Conservation (phyloP, 1,284 basidiomycete species). For the Ceratobasidium sp. region DNA sequence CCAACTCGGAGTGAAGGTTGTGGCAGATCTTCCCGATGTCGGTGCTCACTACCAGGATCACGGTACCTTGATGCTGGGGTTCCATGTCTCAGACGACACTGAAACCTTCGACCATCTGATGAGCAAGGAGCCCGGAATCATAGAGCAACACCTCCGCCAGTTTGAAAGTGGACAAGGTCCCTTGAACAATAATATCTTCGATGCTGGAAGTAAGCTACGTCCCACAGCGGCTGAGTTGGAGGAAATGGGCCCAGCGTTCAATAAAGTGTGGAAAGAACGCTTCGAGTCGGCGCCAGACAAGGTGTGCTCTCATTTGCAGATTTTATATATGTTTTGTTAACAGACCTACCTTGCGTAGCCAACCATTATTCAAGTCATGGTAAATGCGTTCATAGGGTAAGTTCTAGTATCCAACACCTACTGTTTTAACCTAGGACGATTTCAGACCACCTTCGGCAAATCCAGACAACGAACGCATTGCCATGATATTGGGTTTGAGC, state of each 20-base stretch:
- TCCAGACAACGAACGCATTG: background rate
- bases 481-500: background rate
- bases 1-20: constrained; percentile 58
- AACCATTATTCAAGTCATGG: background rate
- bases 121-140: background rate
- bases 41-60: constrained; percentile 68
- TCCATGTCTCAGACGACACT: background rate
- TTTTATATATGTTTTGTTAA: background rate
- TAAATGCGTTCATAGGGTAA: constrained; percentile 2
- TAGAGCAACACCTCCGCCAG: background rate
- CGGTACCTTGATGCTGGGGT: background rate
- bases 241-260: constrained; percentile 63
- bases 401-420: too few species aligned
- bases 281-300: constrained; percentile 66
- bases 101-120: background rate
- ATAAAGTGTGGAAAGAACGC: constrained; percentile 61
- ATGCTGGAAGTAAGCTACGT: constrained; percentile 66
- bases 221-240: constrained; percentile 62
- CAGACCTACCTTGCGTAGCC: background rate
- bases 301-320: constrained; percentile 14
- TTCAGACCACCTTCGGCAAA: constrained; percentile 56
- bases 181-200: constrained; percentile 57
- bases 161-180: background rate
- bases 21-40: constrained; percentile 70
- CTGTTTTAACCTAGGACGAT: constrained; percentile 51